phyloP scores from a whole-genome alignment of 2,329 filamentous ascomycete genomes.

The Fusarium sp. region DNA sequence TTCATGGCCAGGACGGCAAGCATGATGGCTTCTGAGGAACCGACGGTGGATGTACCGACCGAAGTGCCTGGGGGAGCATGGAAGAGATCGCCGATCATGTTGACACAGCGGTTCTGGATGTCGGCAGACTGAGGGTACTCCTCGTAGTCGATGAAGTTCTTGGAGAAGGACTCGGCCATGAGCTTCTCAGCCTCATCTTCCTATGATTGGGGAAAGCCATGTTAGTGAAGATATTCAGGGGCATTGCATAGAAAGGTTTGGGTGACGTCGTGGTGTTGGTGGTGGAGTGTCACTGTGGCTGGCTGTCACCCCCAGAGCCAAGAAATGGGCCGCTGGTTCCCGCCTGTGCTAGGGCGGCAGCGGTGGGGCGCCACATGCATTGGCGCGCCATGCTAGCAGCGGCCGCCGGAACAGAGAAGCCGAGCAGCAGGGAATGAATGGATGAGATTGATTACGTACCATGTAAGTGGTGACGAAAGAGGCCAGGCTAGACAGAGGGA shows the following conservation, averaged over 20 bases:
- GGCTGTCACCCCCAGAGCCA: slow-evolving; percentile 30
- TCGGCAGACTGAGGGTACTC: slow-evolving; percentile 87
- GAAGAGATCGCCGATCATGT: slow-evolving; percentile 92
- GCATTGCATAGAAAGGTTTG: neutral
- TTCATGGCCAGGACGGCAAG: slow-evolving; percentile 92
- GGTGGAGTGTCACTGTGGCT: slow-evolving; percentile 11
- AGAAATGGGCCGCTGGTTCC: slow-evolving; percentile 28
- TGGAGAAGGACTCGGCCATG: slow-evolving; percentile 92
- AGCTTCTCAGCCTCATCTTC: slow-evolving; percentile 97
- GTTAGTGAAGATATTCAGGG: slow-evolving; percentile 37
- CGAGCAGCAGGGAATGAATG: slow-evolving; percentile 1
- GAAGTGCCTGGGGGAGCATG: slow-evolving; percentile 81
- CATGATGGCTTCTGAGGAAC: slow-evolving; percentile 92
- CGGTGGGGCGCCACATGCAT: slow-evolving; percentile 17
- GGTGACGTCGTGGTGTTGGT: slow-evolving; percentile 17
- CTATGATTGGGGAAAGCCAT: slow-evolving; percentile 57
- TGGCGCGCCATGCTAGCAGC: slow-evolving; percentile 19
- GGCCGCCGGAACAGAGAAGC: slow-evolving; percentile 6
- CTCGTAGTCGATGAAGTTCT: slow-evolving; percentile 96
- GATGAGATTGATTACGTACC: slow-evolving; percentile 65
- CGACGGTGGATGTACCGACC: slow-evolving; percentile 90
- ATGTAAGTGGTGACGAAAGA: slow-evolving; percentile 98
- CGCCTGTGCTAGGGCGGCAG: neutral
- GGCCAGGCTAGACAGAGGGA: slow-evolving; percentile 73
- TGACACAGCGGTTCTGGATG: slow-evolving; percentile 93